Evolutionary conservation across 2,329 filamentous ascomycete species (phyloP), one percentile per base, ranked within the genome.

Genomic region (Diaporthe ampelina): DNA sequence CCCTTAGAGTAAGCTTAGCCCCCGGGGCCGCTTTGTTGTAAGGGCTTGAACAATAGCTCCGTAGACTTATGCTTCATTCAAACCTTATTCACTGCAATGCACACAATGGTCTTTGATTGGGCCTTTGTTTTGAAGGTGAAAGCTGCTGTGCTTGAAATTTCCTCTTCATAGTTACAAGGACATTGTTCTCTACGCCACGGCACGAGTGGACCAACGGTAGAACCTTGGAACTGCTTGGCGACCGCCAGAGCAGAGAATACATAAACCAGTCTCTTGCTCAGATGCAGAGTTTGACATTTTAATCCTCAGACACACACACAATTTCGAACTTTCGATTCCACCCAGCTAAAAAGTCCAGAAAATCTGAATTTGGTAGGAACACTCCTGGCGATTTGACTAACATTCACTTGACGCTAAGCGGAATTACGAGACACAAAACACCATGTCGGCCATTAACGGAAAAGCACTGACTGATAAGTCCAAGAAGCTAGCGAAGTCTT

Each of bases 1-100:
- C 9, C 24, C 1, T n/a, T 5, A 1, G 9, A 21, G 9, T 10
- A 21, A 29, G 19, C 1, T 4, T 4, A n/a, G n/a, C n/a, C n/a
- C n/a, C n/a, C n/a, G n/a, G n/a, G 6, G 4, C 19, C 5, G 8
- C 21, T 32, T 32, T 5, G 6, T 1, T 32, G 13, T 40, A 13
- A 32, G 17, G 26, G 43, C 29, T 32, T n/a, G 26, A 10, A 32
- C 43, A 50, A 65, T 17, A 9, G 45, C n/a, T 2, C 19, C 45
- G 17, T 48, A 8, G 19, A 35, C 1, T 4, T 5, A 32, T 3
- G 29, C 29, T 32, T 32, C 29, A 6, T n/a, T 48, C 10, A 11
- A 32, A n/a, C 9, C 37, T 40, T 3, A 7, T 40, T 40, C 11
- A 9, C 9, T 48, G 8, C 10, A 1, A 29, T 4, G 17, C 4